Conservation (phyloP, 1,284 basidiomycete species). For the Cryptococcus sp. region DNA sequence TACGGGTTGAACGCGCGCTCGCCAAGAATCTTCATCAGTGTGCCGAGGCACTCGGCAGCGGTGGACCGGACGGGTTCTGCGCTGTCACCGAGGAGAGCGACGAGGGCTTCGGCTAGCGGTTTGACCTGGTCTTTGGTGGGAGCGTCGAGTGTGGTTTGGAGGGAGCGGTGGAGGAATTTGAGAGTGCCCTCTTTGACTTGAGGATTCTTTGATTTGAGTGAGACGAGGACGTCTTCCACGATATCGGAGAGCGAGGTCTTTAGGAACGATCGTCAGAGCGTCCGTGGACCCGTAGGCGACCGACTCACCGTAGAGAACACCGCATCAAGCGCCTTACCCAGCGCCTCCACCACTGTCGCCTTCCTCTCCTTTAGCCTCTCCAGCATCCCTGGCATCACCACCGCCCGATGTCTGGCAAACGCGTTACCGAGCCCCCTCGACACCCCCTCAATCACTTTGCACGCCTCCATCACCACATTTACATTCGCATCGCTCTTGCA, state of each 20-base stretch:
- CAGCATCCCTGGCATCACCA: conserved; percentile 72
- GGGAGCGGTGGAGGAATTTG: conserved; percentile 79
- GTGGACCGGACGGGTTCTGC: conserved; percentile 87
- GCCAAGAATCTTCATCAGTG: conserved; percentile 95
- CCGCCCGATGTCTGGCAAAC: conserved; percentile 74
- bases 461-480: conserved; percentile 88
- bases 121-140: conserved; percentile 76
- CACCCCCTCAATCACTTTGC: conserved; percentile 78
- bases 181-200: conserved; percentile 93
- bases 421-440: conserved; percentile 73
- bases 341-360: conserved; percentile 79
- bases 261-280: conserved; percentile 5
- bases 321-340: conserved; percentile 84
- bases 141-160: conserved; percentile 61
- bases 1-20: conserved; percentile 86
- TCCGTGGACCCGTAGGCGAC: neutral
- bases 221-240: conserved; percentile 74
- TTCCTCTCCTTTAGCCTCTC: conserved; percentile 96
- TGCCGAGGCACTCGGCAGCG: conserved; percentile 82
- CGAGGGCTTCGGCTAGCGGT: conserved; percentile 73
- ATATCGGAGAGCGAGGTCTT: conserved; percentile 79
- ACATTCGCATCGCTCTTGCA: conserved; percentile 91
- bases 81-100: conserved; percentile 77
- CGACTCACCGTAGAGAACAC: conserved; percentile 72
- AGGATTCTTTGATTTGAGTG: conserved; percentile 88